phyloP scores from a whole-genome alignment of 2,329 filamentous ascomycete species.

The Beauveria scarabaeidicola region DNA sequence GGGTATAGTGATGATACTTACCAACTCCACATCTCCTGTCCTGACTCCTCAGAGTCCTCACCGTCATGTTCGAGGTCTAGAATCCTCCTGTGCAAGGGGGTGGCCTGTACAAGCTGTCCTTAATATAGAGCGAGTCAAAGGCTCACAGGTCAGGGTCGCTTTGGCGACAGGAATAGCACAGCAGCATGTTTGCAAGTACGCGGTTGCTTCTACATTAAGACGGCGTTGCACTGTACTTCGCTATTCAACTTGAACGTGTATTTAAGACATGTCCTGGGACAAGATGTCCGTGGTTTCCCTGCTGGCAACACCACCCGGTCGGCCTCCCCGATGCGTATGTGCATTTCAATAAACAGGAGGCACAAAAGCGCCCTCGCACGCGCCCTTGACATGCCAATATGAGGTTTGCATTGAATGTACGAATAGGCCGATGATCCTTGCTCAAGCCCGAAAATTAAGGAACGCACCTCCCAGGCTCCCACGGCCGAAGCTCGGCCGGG shows the following conservation, averaged over 20 bases:
- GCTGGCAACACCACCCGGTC: not conserved
- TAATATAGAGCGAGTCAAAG: not conserved
- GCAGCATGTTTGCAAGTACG: not conserved
- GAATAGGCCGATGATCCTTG: not conserved
- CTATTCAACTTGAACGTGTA: not conserved
- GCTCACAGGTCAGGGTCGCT: not conserved
- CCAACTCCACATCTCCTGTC: not conserved
- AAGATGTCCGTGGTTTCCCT: not conserved
- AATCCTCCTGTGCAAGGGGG: not conserved
- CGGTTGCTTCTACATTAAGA: not conserved
- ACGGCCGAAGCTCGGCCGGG: not conserved
- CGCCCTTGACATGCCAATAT: not conserved
- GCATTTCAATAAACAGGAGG: not conserved
- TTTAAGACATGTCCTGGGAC: not conserved
- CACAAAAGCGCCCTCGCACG: not conserved
- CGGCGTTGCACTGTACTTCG: not conserved
- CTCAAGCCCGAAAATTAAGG: not conserved
- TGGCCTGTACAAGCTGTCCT: not conserved
- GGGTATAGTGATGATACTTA: not conserved
- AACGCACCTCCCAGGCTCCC: not conserved
- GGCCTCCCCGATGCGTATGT: not conserved
- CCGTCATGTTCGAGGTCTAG: not conserved
- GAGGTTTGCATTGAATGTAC: not conserved
- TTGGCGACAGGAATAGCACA: not conserved
- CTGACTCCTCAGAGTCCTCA: not conserved